A percentile compares a stretch with the other conserved stretches of the same genome.
Conservation (phyloP, 2,329 filamentous ascomycete genomes). For the Apiospora kogelbergensis region DNA sequence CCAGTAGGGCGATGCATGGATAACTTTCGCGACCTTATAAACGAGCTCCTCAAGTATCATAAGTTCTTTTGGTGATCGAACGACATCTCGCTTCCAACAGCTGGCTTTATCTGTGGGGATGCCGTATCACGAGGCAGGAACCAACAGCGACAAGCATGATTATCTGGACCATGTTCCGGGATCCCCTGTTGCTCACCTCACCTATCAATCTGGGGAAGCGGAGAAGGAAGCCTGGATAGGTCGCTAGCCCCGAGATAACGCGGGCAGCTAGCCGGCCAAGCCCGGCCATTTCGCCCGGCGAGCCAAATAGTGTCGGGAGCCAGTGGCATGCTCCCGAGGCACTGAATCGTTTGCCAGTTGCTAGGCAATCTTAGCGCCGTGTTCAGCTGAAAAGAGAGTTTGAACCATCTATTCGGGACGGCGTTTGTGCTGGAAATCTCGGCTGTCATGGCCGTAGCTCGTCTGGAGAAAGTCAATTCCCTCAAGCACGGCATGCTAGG, state of each 20-base stretch:
- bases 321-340: neutral
- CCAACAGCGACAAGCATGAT: neutral
- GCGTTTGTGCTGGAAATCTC: neutral
- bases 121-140: neutral
- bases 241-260: neutral
- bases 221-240: neutral
- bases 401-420: neutral
- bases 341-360: neutral
- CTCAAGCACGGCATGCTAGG: neutral
- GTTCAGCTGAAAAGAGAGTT: slow-evolving; percentile 5
- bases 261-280: neutral
- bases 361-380: neutral
- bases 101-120: neutral
- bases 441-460: neutral
- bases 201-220: slow-evolving; percentile 5
- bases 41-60: neutral
- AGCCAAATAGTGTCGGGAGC: neutral
- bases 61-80: neutral
- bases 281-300: neutral
- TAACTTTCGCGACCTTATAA: neutral
- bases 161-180: neutral
- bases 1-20: neutral
- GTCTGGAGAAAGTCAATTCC: neutral
- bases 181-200: neutral
- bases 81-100: neutral